These are phyloP conservation scores for Purshia tridentata DNA, from an alignment of 306 rosid genomes.

Conservation along the genomic window DNA sequence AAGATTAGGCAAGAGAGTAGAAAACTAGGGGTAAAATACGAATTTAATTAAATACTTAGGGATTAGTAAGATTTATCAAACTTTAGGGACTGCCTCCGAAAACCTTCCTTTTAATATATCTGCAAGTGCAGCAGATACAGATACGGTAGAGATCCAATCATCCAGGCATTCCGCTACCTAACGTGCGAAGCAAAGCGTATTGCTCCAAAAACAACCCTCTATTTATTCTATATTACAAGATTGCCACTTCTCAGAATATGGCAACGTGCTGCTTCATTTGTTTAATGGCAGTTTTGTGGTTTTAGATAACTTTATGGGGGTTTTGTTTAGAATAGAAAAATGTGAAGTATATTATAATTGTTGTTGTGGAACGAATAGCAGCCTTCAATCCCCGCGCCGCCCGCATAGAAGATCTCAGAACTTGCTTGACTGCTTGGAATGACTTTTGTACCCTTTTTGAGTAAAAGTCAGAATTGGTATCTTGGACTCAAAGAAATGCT, in stretches of 20 bases:
- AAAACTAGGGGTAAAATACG: background rate
- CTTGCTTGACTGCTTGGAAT: background rate
- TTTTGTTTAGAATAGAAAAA: background rate
- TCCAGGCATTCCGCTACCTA: background rate
- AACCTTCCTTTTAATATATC: background rate
- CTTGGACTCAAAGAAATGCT: slow-evolving; percentile 4
- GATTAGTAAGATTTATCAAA: background rate
- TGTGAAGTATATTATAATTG: background rate
- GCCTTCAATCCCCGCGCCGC: slow-evolving; percentile 10
- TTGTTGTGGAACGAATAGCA: background rate
- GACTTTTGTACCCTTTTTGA: slow-evolving; percentile 18
- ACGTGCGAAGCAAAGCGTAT: background rate
- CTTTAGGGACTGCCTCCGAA: background rate
- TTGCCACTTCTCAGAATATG: background rate
- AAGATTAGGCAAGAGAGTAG: background rate
- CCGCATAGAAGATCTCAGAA: slow-evolving; percentile 8
- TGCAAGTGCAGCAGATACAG: background rate
- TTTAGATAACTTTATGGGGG: background rate
- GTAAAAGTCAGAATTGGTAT: slow-evolving; percentile 19
- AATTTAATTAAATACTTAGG: background rate
- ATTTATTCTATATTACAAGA: background rate
- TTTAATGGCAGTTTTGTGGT: background rate
- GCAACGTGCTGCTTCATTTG: background rate
- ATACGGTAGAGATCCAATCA: background rate
- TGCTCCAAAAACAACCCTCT: background rate